Conservation (phyloP, 2,329 filamentous ascomycete genomes). For the Scleromitrula shiraiana region DNA sequence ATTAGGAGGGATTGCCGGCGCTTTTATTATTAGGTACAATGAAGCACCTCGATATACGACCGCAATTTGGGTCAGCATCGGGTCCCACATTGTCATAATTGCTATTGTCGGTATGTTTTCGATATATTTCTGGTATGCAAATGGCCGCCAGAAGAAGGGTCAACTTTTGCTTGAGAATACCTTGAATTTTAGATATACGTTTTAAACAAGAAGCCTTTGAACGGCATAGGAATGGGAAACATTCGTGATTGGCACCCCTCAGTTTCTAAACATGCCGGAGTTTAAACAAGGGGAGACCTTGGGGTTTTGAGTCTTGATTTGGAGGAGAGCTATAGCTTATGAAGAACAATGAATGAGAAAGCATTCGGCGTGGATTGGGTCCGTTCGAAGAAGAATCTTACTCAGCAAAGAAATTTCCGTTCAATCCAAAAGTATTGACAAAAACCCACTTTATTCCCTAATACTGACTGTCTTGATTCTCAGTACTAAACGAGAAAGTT, state of each 20-base stretch:
- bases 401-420: no score
- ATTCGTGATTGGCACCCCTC: background rate
- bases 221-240: background rate
- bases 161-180: conserved; percentile 40
- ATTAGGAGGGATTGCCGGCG: conserved; percentile 70
- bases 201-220: conserved; percentile 12
- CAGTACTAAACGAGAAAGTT: background rate
- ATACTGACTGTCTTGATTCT: no score
- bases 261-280: background rate
- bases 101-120: conserved; percentile 43
- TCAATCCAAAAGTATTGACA: no score
- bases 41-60: conserved; percentile 58
- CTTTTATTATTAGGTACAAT: conserved; percentile 53
- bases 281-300: no score
- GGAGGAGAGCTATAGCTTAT: no score
- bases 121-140: conserved; percentile 44
- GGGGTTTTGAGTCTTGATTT: no score
- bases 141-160: conserved; percentile 40
- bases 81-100: conserved; percentile 53
- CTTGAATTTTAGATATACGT: conserved; percentile 26
- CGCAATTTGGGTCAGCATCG: conserved; percentile 60
- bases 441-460: no score
- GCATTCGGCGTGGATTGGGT: no score
- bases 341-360: no score
- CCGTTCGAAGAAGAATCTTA: no score